Evolutionary conservation across 768 basidiomycete genomes (phyloP), one percentile per base, ranked within the genome.

Genomic region (Gautieria morchelliformis): DNA sequence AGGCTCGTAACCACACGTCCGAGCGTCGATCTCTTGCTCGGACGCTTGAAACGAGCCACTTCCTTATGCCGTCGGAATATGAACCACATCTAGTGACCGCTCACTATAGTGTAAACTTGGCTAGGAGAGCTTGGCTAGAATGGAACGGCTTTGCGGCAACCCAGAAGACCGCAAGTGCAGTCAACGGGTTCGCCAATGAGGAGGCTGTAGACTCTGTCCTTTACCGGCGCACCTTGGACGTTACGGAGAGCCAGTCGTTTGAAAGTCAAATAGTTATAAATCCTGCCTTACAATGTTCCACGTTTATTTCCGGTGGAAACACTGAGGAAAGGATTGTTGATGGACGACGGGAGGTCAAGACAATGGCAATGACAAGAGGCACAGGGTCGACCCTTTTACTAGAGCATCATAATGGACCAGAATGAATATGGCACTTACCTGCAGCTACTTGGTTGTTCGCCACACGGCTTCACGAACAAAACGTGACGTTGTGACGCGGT

Each of bases 371-470:
- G 51, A 35, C 58, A 46, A 22, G 3, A 22, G 44, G 40, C 24
- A 42, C 42, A 57, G 32, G 45, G 24, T 59, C 58, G 37, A 58
- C 58, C 58, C 58, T 59, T 59, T 59, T 59, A 59, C 58, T 59
- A 59, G 35, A 54, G 37, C 52, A 53, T 54, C 58, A 59, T 58
- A n/a, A 44, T n/a, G 9, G 19, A 19, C 42, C 14, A 22, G 42
- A 9, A 44, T 3, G 42, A 44, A 44, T 9, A 44, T 22, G 17
- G 42, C 42, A 44, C 42, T 44, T 44, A 17, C 42, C 42, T 44
- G 20, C 20, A 22, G 42, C 42, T 44, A n/a, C 42, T 44, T n/a
- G 17, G 7, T 22, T 44, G 42, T 44, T 44, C 35, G 35, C 35
- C 35, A 37, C 35, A 10, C 35, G 35, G 35, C 35, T 9, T 9